phyloP scores from a whole-genome alignment of 164 flowering plant genomes.

The Vitis vinifera region ASM3070453v1 NC_081814.1:2385501-2386000 shows the following conservation, averaged over 20 bases:
- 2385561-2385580: constrained; percentile 51
- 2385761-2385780: too few relatives aligned
- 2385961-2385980: too few relatives aligned
- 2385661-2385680: background rate
- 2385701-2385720: background rate
- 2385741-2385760: background rate
- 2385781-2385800: too few relatives aligned
- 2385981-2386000: too few relatives aligned
- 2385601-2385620: constrained; percentile 30
- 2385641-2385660: background rate
- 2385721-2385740: background rate
- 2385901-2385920: too few relatives aligned
- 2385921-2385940: too few relatives aligned
- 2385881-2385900: too few relatives aligned
- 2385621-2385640: background rate
- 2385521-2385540: constrained; percentile 78
- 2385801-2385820: too few relatives aligned
- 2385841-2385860: too few relatives aligned
- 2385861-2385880: too few relatives aligned
- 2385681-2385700: background rate
- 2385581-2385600: constrained; percentile 53
- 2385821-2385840: too few relatives aligned
- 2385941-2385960: too few relatives aligned
- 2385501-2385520: constrained; percentile 63
- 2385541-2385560: constrained; percentile 56